Base-by-base conservation (phyloP, 2,329 filamentous ascomycete genomes). In the Sarocladium strictum region DNA sequence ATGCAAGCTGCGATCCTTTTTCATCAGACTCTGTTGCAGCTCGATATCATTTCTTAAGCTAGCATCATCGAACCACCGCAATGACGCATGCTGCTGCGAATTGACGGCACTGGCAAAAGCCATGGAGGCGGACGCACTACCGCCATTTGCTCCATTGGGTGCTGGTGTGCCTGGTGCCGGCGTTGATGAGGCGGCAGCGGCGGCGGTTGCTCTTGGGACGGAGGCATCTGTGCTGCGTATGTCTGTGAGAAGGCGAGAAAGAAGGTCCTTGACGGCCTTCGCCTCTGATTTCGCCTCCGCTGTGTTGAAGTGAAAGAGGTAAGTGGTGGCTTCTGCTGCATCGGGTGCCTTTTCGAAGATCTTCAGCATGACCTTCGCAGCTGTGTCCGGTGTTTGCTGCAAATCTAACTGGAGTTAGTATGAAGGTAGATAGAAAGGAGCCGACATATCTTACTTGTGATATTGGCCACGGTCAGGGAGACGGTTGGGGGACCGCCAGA, bases 271-370 rank as follows among this genome's bases (percentile, higher is more conserved):
- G 66, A 97, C 83, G 3, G 82, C 80, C 64, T 94, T 90, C 55
- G 94, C 92, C 71, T 99, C 91, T 29, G 82, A 76, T 60, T 93
- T 85, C 45, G 93, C 89, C 60, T 88, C 82, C 21, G 80, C 71
- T 2, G 90, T 90, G 56, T 90, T 95, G 72, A 99, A 97, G 59
- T 89, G 86, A 69, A 99, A 97, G 50, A 93, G 83, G 67, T 95
- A 90, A 54, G 85, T 82, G 45, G 85, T 80, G 17, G 89, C 75
- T 51, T 86, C 82, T 26, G 76, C 69, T 24, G 76, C 75, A 47
- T 75, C 74, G 29, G 82, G 71, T 40, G 81, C 72, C 67, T 91
- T 87, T 58, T 87, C 87, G 62, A 97, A 89, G 54, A 99, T 86
- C 69, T 94, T 96, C 57, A 97, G 80, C 79, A 96, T 96, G 53